Base-by-base conservation (phyloP, 2,329 filamentous ascomycete species). In the Trematosphaeria pertusa region DNA sequence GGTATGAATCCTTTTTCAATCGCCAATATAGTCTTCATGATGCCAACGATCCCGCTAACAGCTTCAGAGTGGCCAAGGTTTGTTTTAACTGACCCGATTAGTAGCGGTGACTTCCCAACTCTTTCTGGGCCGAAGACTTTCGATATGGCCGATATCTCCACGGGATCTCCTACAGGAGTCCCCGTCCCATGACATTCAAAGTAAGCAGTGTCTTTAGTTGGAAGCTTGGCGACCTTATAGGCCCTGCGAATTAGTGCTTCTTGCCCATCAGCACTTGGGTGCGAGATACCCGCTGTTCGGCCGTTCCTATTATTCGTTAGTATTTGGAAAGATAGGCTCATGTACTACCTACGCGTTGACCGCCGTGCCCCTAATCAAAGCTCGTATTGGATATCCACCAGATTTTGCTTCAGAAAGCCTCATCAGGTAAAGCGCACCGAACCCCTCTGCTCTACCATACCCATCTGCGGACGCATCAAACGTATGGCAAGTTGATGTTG, bases 111-210 rank as follows among this genome's bases (percentile, higher is more conserved):
- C 1, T 36, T 19, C 9, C 20, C n/a, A 4, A 19, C 14, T 22
- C 18, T 15, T 11, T 24, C 33, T 15, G 19, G 7, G 12, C 12
- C 21, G 14, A 53, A 41, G 8, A 48, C 58, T 49, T 8, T 54
- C 53, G 19, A 58, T 48, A 43, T 42, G 40, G 40, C 44, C 39
- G 26, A 31, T 1, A 46, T 44, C 32, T 64, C 59, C 14, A 56
- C 43, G 3, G 55, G 49, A 38, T 58, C 55, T 3, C 82, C 81
- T 3, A 78, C 81, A 35, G 77, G 75, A 2, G 82, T 85, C 3
- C 82, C 82, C 10, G 50, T 52, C 8, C 48, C 43, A 47, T 73
- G 72, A 2, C 62, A 64, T 49, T 74, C 71, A 6, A 72, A 54
- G 31, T 64, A 71, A 10, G 22, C 40, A 8, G 37, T 42, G 2